Percentiles rank a stretch among this genome's conserved stretches.
These are phyloP conservation scores for Baorangia bicolor DNA, from an alignment of 768 basidiomycete species.

Conservation along the genomic window DNA sequence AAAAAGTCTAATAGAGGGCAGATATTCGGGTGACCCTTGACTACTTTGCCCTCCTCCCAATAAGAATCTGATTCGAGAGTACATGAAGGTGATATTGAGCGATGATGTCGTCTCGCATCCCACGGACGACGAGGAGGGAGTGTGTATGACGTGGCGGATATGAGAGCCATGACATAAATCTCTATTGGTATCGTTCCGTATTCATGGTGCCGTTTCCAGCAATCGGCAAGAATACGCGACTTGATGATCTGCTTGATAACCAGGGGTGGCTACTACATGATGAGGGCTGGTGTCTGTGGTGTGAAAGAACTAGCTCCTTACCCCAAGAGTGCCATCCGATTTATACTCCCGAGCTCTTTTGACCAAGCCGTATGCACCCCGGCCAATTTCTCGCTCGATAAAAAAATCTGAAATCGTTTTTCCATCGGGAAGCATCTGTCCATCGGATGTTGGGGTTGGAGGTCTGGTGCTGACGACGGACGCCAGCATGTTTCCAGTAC, in stretches of 20 bases:
- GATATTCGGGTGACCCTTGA: slow-evolving; percentile 93
- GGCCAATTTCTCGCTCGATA: slow-evolving; percentile 84
- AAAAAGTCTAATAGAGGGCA: slow-evolving; percentile 95
- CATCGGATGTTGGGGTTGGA: slow-evolving; percentile 51
- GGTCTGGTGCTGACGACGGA: slow-evolving; percentile 58
- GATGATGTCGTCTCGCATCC: slow-evolving; percentile 62
- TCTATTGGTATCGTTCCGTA: slow-evolving; percentile 98
- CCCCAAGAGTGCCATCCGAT: slow-evolving; percentile 76
- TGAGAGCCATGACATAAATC: slow-evolving; percentile 90
- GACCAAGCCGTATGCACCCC: slow-evolving; percentile 94
- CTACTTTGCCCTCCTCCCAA: slow-evolving; percentile 69
- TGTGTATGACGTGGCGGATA: slow-evolving; percentile 77
- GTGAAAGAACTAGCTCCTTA: slow-evolving; percentile 42
- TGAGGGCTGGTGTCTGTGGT: slow-evolving; percentile 3
- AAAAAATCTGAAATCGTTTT: slow-evolving; percentile 83
- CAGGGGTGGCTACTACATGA: slow-evolving; percentile 62
- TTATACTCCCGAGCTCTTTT: slow-evolving; percentile 83
- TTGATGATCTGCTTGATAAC: slow-evolving; percentile 99
- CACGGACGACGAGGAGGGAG: slow-evolving; percentile 80
- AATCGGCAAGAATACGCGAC: slow-evolving; percentile 96
- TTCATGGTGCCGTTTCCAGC: slow-evolving; percentile 97
- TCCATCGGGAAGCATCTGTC: slow-evolving; percentile 43
- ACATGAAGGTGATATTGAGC: slow-evolving; percentile 22
- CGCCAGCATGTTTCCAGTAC: slow-evolving; percentile 63
- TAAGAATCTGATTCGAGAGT: slow-evolving; percentile 25